Evolutionary conservation across 2,329 filamentous ascomycete genomes (phyloP), one percentile per base, ranked within the genome.

Genomic region (Colletotrichum shisoi): DNA sequence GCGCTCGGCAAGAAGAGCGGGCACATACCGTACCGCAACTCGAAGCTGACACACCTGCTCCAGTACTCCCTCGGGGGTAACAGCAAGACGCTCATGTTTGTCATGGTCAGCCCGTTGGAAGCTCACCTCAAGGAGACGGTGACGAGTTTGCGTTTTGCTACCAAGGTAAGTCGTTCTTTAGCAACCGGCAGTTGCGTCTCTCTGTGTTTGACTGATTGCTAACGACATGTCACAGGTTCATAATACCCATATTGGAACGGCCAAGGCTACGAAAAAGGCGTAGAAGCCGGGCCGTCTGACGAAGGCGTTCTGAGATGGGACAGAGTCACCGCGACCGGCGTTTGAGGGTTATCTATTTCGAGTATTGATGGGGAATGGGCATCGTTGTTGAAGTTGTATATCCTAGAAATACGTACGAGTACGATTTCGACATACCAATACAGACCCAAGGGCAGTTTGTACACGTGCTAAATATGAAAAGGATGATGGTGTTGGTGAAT

Each of bases 61-160:
- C 93, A 98, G 86, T 96, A 95, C 75, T 97, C 93, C 3, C 83
- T 99, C 8, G 94, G 95, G 4, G 95, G 95, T 17, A 97, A 97
- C 78, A 95, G 91, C 72, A 96, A 97, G 81, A 99, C 95, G 0
- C 89, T 99, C 73, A 99, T 99, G 95, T 97, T 99, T 77, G 93
- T 98, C 76, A 98, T 98, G 94, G 91, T 97, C 63, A 95, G 91
- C 72, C 95, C 95, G 40, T 82, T 98, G 67, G 92, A 96, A 80
- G 91, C 89, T 6, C 95, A 98, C 80, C 82, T 97, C 71, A 91
- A 90, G 74, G 95, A 99, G 83, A 97, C 94, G 3, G 83, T 97
- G 76, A 97, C 94, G 51, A 97, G 93, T 83, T 83, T 99, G 78
- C 91, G 95, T 74, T 99, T 99, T 79, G 95, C 95, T 17, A 96